Evolutionary conservation across 495 filamentous ascomycete species (phyloP), one percentile per base, ranked within the genome.

Genomic region (Xylaria cubensis): DNA sequence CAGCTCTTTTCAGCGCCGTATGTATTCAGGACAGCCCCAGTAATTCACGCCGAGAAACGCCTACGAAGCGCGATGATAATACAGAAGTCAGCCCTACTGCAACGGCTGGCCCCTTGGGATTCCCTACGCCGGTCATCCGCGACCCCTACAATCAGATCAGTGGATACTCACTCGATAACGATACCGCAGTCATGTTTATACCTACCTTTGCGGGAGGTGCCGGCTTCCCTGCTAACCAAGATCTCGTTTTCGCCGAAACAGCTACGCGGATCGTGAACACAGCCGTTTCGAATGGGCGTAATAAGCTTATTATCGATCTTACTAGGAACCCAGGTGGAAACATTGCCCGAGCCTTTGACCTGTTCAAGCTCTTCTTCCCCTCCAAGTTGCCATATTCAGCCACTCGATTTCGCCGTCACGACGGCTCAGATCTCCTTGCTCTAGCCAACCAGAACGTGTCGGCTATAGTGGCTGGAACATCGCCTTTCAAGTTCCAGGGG

Each of bases 291-390:
- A 53, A 53, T 12, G 46, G 64, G 10, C 46, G 48, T 32, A 53
- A 19, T 1, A 67, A 67, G 64, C 76, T 90, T 4, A 76, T 90
- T 39, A 86, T 91, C 62, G 88, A 91, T 69, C 71, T 91, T 2
- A 79, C 84, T 1, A 75, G 78, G n/a, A 91, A 91, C 73, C 78
- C 77, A 0, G 88, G 88, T n/a, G 89, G 89, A 19, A 79, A 75
- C 41, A 80, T 87, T 51, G 69, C 83, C 36, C 80, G 81, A 5
- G 83, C 81, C 9, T 84, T 84, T 53, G 86, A 85, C 64, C 78
- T 87, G n/a, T 80, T 86, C 58, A 83, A 82, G 5, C 63, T 77
- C 29, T 74, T 77, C 19, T 73, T 79, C 67, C 19, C 39, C 1
- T 51, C 64, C 9, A 29, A 67, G 13, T 24, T 53, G 4, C 64